These are phyloP conservation scores for Pyronema domesticum DNA, from an alignment of 495 filamentous ascomycete species.

Conservation along the genomic window DNA sequence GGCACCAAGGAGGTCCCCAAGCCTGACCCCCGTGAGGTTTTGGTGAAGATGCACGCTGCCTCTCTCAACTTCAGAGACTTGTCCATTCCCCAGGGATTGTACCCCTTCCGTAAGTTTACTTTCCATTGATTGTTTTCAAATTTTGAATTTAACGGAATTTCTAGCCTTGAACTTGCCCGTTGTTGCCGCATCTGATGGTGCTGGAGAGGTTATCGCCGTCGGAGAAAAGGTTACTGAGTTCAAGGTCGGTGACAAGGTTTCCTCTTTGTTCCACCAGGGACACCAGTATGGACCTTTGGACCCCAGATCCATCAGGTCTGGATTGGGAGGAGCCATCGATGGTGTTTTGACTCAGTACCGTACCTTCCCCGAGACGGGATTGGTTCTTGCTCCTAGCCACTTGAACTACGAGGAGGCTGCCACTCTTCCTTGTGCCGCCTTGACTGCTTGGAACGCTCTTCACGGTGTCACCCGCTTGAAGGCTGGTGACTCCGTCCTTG, in stretches of 20 bases:
- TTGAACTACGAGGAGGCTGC: conserved; percentile 30
- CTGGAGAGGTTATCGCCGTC: conserved; percentile 26
- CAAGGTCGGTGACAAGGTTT: conserved; percentile 30
- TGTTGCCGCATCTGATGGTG: conserved; percentile 2
- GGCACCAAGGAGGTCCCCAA: conserved; percentile 1
- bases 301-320: background rate
- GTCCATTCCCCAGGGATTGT: conserved; percentile 6
- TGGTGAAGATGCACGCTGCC: conserved; percentile 10
- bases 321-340: conserved; percentile 53
- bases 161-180: background rate
- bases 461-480: conserved; percentile 14
- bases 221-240: conserved; percentile 29
- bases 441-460: conserved; percentile 28
- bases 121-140: background rate
- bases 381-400: conserved; percentile 28
- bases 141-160: too few relatives aligned
- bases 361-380: conserved; percentile 26
- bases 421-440: conserved; percentile 28
- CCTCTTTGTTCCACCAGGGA: conserved; percentile 19
- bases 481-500: conserved; percentile 22
- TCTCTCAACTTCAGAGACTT: conserved; percentile 9
- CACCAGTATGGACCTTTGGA: conserved; percentile 20
- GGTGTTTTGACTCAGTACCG: conserved; percentile 30
- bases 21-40: conserved; percentile 11
- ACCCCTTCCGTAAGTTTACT: conserved; percentile 9